phyloP scores from a whole-genome alignment of 371 early-diverging fungal genomes.

The Rhizomucor pusillus region DNA sequence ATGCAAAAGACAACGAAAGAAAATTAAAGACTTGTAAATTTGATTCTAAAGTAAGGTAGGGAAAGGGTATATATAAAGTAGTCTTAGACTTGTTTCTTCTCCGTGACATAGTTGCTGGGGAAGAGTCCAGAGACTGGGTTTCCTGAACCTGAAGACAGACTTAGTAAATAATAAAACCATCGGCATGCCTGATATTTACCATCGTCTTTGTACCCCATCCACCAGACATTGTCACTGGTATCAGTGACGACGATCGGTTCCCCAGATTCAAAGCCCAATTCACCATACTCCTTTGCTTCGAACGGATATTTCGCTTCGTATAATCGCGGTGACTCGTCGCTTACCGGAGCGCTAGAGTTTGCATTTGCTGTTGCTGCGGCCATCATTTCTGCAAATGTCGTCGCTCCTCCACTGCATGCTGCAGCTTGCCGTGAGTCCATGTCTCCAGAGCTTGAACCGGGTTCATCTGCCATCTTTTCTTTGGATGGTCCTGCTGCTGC shows the following conservation, averaged over 20 bases:
- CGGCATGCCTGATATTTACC: slow-evolving; percentile 22
- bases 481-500: slow-evolving; percentile 10
- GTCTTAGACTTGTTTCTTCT: not conserved
- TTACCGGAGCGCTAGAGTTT: slow-evolving; percentile 17
- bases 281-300: slow-evolving; percentile 73
- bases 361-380: slow-evolving; percentile 32
- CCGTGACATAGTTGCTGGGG: slow-evolving; percentile 60
- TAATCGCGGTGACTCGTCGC: slow-evolving; percentile 38
- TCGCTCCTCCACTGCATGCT: slow-evolving; percentile 20
- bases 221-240: slow-evolving; percentile 79
- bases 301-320: slow-evolving; percentile 75
- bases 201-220: slow-evolving; percentile 78
- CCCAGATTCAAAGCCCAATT: slow-evolving; percentile 66
- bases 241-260: slow-evolving; percentile 75
- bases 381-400: slow-evolving; percentile 12
- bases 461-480: not conserved
- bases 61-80: not conserved
- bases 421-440: not conserved
- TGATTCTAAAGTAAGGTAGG: not conserved
- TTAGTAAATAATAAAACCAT: not conserved
- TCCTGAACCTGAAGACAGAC: slow-evolving; percentile 8
- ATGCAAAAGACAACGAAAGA: too few relatives aligned
- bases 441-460: not conserved
- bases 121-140: slow-evolving; percentile 48
- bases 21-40: not conserved